Percentiles rank a stretch among this genome's conserved stretches.
Conservation (phyloP, 768 basidiomycete genomes). For the Phlebiopsis gigantea region DNA sequence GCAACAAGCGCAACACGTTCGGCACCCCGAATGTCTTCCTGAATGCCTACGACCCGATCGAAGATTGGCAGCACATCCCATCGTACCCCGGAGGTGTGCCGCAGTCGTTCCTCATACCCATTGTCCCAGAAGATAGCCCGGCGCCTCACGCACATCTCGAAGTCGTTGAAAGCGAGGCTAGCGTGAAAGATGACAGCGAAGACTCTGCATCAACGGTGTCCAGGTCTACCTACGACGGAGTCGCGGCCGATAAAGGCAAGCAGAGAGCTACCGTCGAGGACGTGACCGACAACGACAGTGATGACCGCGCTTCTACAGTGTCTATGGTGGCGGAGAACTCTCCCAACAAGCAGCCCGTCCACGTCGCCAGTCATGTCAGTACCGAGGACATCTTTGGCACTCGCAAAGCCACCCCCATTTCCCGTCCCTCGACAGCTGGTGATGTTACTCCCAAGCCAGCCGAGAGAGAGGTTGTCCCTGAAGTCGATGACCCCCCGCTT, state of each 20-base stretch:
- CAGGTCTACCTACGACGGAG: conserved; percentile 11
- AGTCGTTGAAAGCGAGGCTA: conserved; percentile 38
- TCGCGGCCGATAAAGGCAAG: conserved; percentile 45
- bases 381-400: conserved; percentile 14
- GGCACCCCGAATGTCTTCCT: conserved; percentile 34
- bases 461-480: conserved; percentile 7
- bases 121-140: conserved; percentile 27
- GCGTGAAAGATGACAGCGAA: conserved; percentile 21
- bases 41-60: conserved; percentile 41
- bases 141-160: conserved; percentile 65
- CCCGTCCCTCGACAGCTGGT: conserved; percentile 2
- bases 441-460: conserved; percentile 9
- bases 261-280: conserved; percentile 27
- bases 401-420: conserved; percentile 9
- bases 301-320: conserved; percentile 33
- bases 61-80: conserved; percentile 63
- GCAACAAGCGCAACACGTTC: conserved; percentile 51
- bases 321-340: conserved; percentile 36
- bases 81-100: conserved; percentile 31
- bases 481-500: conserved; percentile 43
- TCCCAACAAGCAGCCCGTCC: conserved; percentile 55
- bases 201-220: conserved; percentile 22
- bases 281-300: conserved; percentile 21
- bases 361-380: conserved; percentile 31
- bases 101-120: conserved; percentile 16